Evolutionary conservation across 208 protist genomes (phyloP).

Genomic region (Leishmania aethiopica): DNA sequence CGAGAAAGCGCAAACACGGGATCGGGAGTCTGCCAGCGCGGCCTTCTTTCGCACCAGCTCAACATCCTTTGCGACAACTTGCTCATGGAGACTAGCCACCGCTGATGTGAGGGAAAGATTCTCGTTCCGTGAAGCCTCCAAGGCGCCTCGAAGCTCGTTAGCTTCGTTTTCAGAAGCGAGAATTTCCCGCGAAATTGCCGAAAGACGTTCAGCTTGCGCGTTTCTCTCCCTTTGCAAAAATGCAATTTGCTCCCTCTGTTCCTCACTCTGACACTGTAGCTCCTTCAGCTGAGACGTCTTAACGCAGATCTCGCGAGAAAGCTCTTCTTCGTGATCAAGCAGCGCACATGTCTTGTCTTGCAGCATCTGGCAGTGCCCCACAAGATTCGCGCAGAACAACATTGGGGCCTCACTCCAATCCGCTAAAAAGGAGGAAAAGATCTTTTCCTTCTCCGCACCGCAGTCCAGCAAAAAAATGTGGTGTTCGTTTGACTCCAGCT

Average conservation of each 20-base stretch:
- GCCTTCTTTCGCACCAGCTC: constrained; percentile 5
- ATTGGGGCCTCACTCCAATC: neutral
- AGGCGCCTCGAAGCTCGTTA: neutral
- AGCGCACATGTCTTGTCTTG: neutral
- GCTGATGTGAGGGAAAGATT: neutral
- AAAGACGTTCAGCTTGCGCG: neutral
- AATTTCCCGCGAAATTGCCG: neutral
- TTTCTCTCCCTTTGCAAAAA: neutral
- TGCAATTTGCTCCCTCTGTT: neutral
- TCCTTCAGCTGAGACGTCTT: neutral
- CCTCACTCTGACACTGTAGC: neutral
- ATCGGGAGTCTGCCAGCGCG: neutral
- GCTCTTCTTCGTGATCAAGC: neutral
- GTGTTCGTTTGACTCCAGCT: constrained; percentile 12
- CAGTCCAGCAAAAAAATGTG: constrained; percentile 2
- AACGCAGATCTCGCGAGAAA: neutral
- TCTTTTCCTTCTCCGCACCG: constrained; percentile 15
- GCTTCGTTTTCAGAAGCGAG: neutral
- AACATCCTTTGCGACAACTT: neutral
- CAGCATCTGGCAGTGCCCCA: neutral
- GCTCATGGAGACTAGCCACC: constrained; percentile 3
- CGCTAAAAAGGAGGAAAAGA: neutral
- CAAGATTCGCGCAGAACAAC: neutral
- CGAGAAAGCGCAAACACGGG: neutral
- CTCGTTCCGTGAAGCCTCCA: neutral